phyloP scores from a whole-genome alignment of 768 basidiomycete genomes.

The Rhizopogon vinicolor region DNA sequence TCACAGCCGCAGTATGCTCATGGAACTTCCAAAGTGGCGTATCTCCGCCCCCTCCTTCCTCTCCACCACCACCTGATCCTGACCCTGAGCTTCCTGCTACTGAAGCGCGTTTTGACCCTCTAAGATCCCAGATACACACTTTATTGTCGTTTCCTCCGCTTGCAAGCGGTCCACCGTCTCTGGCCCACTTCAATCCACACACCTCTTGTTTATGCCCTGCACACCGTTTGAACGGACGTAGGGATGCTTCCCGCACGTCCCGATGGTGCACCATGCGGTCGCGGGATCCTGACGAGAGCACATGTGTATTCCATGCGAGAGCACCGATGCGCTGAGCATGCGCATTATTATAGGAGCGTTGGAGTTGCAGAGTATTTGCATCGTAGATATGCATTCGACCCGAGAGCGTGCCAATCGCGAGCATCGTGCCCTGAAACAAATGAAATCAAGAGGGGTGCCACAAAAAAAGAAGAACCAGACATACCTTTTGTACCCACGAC shows the following conservation, averaged over 20 bases:
- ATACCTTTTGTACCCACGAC: constrained; percentile 83
- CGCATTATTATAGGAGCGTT: constrained; percentile 80
- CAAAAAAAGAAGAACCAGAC: neutral
- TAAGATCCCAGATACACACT: constrained; percentile 94
- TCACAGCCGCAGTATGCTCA: constrained; percentile 95
- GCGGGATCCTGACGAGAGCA: constrained; percentile 86
- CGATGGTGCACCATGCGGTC: constrained; percentile 90
- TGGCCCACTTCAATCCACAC: constrained; percentile 86
- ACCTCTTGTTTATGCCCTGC: constrained; percentile 89
- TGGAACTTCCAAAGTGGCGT: constrained; percentile 90
- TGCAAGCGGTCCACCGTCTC: constrained; percentile 59
- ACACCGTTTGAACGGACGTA: constrained; percentile 66
- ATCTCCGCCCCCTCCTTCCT: constrained; percentile 37
- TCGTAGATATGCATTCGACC: constrained; percentile 94
- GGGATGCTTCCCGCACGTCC: constrained; percentile 72
- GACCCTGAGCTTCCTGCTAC: constrained; percentile 23
- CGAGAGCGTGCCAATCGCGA: constrained; percentile 90
- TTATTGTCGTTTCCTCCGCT: constrained; percentile 99
- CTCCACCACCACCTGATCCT: constrained; percentile 25
- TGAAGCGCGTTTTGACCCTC: constrained; percentile 47
- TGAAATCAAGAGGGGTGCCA: neutral
- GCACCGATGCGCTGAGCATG: constrained; percentile 90
- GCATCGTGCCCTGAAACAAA: constrained; percentile 59
- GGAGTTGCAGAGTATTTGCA: constrained; percentile 65
- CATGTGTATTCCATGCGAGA: constrained; percentile 87